A percentile compares a stretch with the other conserved stretches of the same genome.
phyloP scores from a whole-genome alignment of 495 filamentous ascomycete species.

The Hypoxylon subgilvum region DNA sequence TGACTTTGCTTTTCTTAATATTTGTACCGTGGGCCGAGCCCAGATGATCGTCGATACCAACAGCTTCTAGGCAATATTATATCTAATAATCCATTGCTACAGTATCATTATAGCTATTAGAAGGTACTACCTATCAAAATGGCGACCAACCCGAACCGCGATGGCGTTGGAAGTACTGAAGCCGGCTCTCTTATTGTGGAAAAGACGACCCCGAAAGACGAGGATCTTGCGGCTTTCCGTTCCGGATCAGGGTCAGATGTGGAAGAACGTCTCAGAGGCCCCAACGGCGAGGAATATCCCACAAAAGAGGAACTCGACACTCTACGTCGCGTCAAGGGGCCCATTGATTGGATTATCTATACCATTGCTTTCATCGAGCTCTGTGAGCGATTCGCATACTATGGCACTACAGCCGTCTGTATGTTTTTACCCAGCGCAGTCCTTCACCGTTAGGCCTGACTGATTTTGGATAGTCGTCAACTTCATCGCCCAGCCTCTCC shows the following conservation, averaged over 20 bases:
- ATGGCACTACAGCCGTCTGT: constrained; percentile 77
- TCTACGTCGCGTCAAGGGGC: constrained; percentile 68
- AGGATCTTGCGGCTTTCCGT: constrained; percentile 7
- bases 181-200: background rate
- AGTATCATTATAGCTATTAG: background rate
- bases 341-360: constrained; percentile 68
- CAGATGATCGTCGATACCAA: background rate
- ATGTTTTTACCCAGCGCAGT: constrained; percentile 15
- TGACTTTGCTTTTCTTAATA: background rate
- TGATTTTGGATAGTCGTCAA: constrained; percentile 51
- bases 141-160: constrained; percentile 16
- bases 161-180: constrained; percentile 13
- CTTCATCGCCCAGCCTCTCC: constrained; percentile 72
- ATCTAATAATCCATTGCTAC: constrained; percentile 1
- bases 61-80: background rate
- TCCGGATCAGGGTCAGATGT: constrained; percentile 30
- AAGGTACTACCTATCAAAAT: constrained; percentile 11
- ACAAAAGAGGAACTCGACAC: constrained; percentile 66
- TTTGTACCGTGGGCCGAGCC: background rate
- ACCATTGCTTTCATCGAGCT: constrained; percentile 77
- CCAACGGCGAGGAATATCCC: constrained; percentile 50
- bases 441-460: constrained; percentile 5
- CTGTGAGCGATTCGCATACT: constrained; percentile 81
- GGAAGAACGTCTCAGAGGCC: constrained; percentile 31
- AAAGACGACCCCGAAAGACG: constrained; percentile 1